phyloP scores from a whole-genome alignment of 345 rosid species.

The Rubroshorea leprosula region DNA sequence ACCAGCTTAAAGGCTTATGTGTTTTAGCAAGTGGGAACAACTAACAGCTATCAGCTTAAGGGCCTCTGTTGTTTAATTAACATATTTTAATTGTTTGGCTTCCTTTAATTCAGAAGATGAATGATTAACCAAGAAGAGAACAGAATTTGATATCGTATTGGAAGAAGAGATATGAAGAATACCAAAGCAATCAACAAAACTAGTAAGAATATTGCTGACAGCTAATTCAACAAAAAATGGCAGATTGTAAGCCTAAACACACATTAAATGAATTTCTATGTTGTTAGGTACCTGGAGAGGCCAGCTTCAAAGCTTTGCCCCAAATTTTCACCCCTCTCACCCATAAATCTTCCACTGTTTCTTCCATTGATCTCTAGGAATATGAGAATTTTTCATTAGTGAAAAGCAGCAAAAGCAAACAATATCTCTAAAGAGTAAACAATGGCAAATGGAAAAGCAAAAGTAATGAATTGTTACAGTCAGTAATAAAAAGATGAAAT shows the following conservation, averaged over 20 bases:
- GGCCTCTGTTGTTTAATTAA: too few relatives aligned
- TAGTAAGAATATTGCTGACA: not conserved
- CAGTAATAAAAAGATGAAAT: slow-evolving; percentile 12
- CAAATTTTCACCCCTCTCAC: slow-evolving; percentile 59
- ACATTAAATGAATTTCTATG: slow-evolving; percentile 6
- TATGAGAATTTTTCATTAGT: slow-evolving; percentile 9
- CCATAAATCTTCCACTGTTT: slow-evolving; percentile 60
- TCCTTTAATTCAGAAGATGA: too few relatives aligned
- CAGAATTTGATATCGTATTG: too few relatives aligned
- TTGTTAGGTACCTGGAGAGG: slow-evolving; percentile 64
- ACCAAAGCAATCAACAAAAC: too few relatives aligned
- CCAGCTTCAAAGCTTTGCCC: slow-evolving; percentile 62
- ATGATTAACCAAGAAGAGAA: too few relatives aligned
- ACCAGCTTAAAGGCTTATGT: too few relatives aligned
- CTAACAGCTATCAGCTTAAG: too few relatives aligned
- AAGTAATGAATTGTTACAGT: not conserved
- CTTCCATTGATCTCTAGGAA: slow-evolving; percentile 67
- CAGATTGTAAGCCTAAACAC: not conserved
- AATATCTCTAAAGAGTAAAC: not conserved
- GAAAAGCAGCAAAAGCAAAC: slow-evolving; percentile 9
- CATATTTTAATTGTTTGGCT: too few relatives aligned
- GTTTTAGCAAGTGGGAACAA: too few relatives aligned
- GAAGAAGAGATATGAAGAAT: too few relatives aligned
- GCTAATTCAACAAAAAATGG: slow-evolving; percentile 1
- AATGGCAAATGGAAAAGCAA: not conserved